Percentiles rank a stretch among this genome's conserved stretches.
These are phyloP conservation scores for Fusarium heterosporum DNA, from an alignment of 2,329 filamentous ascomycete species.

Conservation along the genomic window DNA sequence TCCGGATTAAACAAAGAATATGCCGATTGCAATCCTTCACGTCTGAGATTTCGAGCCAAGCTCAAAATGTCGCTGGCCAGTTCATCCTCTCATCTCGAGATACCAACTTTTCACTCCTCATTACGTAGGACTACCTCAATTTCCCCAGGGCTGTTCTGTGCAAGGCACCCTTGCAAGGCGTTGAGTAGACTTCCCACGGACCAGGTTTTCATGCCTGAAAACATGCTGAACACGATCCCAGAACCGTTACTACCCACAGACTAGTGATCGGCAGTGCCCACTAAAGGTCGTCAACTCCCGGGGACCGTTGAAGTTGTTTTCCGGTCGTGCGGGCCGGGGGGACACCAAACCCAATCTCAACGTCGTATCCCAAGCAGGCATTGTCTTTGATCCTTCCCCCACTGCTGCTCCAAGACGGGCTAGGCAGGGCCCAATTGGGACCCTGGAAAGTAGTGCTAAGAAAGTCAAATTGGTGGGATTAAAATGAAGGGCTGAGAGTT, in stretches of 20 bases:
- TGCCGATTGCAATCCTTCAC: no score
- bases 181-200: not conserved
- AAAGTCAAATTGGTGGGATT: conserved; percentile 7
- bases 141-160: no score
- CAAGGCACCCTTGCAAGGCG: not conserved
- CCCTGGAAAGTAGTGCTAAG: not conserved
- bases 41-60: no score
- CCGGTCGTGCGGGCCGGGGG: conserved; percentile 2
- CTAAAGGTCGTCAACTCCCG: not conserved
- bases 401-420: not conserved
- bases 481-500: not conserved
- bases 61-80: no score
- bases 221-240: not conserved
- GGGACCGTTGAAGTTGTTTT: not conserved
- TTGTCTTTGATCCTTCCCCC: not conserved
- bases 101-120: not conserved
- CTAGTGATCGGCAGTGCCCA: not conserved
- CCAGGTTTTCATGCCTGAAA: not conserved
- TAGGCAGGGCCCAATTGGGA: not conserved
- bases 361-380: conserved; percentile 1
- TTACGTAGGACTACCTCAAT: no score
- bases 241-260: not conserved
- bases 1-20: no score
- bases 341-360: conserved; percentile 7
- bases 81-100: not conserved